A percentile compares a stretch with the other conserved stretches of the same genome.
phyloP scores from a whole-genome alignment of 805 yeast genomes.

The Brettanomyces nanus region DNA sequence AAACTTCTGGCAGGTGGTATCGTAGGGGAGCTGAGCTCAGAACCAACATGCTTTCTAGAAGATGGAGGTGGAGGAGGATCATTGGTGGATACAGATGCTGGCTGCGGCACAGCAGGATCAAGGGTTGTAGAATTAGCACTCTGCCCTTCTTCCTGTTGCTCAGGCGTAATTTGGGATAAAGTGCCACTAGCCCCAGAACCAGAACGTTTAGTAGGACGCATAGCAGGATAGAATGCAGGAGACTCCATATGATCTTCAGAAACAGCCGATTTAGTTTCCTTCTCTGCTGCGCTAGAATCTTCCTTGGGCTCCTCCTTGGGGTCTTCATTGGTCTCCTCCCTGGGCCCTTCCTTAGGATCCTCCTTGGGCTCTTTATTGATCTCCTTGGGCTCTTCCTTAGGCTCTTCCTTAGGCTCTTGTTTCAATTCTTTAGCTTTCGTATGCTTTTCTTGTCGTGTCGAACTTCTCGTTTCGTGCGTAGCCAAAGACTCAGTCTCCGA shows the following conservation, averaged over 20 bases:
- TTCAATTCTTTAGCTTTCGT: neutral
- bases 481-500: slow-evolving; percentile 25
- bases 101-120: slow-evolving; percentile 2
- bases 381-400: neutral
- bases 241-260: neutral
- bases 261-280: neutral
- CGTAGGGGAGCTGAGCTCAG: slow-evolving; percentile 10
- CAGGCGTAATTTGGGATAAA: too few species aligned
- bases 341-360: too few species aligned
- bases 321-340: too few species aligned
- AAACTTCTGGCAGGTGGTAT: slow-evolving; percentile 9
- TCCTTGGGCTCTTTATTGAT: neutral
- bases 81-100: neutral
- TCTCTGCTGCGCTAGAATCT: neutral
- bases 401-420: neutral
- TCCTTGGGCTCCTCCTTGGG: too few species aligned
- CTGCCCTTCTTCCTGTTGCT: too few species aligned
- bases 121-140: neutral
- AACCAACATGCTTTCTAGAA: slow-evolving; percentile 23
- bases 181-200: slow-evolving; percentile 17
- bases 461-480: slow-evolving; percentile 9
- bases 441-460: neutral
- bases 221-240: slow-evolving; percentile 14
- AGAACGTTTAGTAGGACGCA: slow-evolving; percentile 25
- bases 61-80: slow-evolving; percentile 28